phyloP scores from a whole-genome alignment of 768 basidiomycete genomes.

The Hortiboletus campestris region DNA sequence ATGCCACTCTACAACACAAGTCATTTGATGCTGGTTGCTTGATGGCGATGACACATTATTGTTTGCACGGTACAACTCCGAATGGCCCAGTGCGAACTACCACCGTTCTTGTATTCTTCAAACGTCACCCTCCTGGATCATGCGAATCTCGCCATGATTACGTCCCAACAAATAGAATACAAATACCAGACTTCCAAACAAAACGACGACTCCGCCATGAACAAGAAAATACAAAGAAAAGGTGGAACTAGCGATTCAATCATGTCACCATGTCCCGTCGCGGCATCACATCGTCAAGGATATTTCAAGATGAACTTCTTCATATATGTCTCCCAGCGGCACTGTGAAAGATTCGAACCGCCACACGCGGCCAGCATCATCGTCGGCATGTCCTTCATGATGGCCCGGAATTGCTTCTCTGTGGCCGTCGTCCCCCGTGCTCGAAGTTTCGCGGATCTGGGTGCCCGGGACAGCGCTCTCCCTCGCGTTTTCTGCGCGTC shows the following conservation, averaged over 20 bases:
- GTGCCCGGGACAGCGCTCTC: constrained; percentile 8
- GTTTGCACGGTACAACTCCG: neutral
- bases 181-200: constrained; percentile 13
- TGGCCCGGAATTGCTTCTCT: constrained; percentile 26
- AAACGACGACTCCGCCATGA: constrained; percentile 15
- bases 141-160: neutral
- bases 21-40: constrained; percentile 1
- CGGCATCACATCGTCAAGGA: constrained; percentile 41
- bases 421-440: constrained; percentile 20
- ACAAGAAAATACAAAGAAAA: constrained; percentile 5
- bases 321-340: constrained; percentile 62
- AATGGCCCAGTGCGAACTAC: constrained; percentile 8
- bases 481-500: constrained; percentile 27
- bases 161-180: neutral
- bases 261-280: neutral
- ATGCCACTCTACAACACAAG: neutral
- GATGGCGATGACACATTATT: constrained; percentile 1
- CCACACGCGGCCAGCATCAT: constrained; percentile 46
- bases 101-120: constrained; percentile 2
- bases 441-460: constrained; percentile 12
- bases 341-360: constrained; percentile 42
- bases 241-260: constrained; percentile 1
- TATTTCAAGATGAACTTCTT: constrained; percentile 61
- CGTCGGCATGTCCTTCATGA: constrained; percentile 34
- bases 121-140: neutral